Evolutionary conservation across 2,329 filamentous ascomycete genomes (phyloP).

Genomic region (Colletotrichum simmondsii): DNA sequence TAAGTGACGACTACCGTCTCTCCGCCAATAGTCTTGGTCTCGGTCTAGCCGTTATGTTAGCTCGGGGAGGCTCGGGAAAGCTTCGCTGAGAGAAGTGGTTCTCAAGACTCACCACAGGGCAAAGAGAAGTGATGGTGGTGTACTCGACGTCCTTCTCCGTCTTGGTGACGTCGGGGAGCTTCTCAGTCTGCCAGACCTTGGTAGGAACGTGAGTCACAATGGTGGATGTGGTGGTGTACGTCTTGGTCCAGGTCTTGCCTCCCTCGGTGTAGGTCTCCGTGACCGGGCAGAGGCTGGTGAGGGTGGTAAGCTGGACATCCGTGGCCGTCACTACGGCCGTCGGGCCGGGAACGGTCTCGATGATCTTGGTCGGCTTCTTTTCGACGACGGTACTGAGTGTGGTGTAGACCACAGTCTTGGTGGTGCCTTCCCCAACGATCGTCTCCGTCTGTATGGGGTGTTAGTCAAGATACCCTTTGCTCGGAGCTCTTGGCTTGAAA

Average conservation of each 20-base stretch:
- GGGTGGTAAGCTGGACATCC: slow-evolving; percentile 39
- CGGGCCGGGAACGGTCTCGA: slow-evolving; percentile 49
- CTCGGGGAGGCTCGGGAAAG: no score
- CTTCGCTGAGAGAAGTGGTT: no score
- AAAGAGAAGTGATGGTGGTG: slow-evolving; percentile 55
- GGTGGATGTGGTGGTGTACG: slow-evolving; percentile 41
- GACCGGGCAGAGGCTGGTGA: slow-evolving; percentile 9
- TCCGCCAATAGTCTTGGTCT: slow-evolving; percentile 46
- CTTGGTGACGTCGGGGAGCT: slow-evolving; percentile 48
- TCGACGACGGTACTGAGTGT: slow-evolving; percentile 43
- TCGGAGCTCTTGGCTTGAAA: no score
- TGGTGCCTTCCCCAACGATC: slow-evolving; percentile 48
- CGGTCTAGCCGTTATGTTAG: not conserved
- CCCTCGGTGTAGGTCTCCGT: slow-evolving; percentile 33
- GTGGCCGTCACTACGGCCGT: slow-evolving; percentile 45
- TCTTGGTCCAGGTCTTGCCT: slow-evolving; percentile 37
- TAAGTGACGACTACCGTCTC: slow-evolving; percentile 51
- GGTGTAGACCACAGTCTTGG: slow-evolving; percentile 41
- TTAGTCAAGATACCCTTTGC: not conserved
- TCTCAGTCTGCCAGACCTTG: slow-evolving; percentile 48
- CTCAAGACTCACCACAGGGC: slow-evolving; percentile 44
- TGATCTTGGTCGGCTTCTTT: slow-evolving; percentile 45
- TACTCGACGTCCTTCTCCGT: slow-evolving; percentile 51
- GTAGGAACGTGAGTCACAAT: slow-evolving; percentile 44
- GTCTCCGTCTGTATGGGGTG: slow-evolving; percentile 42